Conservation (phyloP, 2,329 filamentous ascomycete species). For the Claviceps maximensis region DNA sequence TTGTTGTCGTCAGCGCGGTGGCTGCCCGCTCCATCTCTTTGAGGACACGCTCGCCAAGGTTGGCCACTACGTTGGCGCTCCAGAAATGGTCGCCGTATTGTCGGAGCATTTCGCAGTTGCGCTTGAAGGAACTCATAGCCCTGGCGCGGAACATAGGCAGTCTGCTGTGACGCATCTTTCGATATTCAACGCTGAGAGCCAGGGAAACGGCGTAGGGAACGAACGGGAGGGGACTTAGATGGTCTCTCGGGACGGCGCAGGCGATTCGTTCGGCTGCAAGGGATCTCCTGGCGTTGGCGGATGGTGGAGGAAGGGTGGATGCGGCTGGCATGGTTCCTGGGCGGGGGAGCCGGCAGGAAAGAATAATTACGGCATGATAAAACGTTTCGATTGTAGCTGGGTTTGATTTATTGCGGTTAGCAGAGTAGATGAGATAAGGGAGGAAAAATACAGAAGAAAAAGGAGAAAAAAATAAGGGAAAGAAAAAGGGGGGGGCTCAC, state of each 20-base stretch:
- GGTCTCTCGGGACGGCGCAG: constrained; percentile 37
- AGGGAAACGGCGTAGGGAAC: constrained; percentile 49
- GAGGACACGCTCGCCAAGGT: constrained; percentile 40
- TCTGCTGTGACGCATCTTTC: constrained; percentile 49
- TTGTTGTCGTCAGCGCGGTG: constrained; percentile 29
- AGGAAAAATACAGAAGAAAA: neutral
- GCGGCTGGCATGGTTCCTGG: constrained; percentile 25
- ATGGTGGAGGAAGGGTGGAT: constrained; percentile 30
- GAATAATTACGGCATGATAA: constrained; percentile 50
- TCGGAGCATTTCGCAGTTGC: constrained; percentile 39
- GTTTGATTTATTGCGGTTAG: neutral
- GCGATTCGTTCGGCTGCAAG: constrained; percentile 45
- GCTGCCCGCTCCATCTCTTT: constrained; percentile 43
- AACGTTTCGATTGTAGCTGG: constrained; percentile 47
- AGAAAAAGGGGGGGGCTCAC: constrained; percentile 20
- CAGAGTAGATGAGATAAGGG: neutral
- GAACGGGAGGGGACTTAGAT: constrained; percentile 41
- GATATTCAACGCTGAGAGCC: constrained; percentile 47
- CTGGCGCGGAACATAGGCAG: constrained; percentile 44
- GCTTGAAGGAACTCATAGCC: constrained; percentile 40
- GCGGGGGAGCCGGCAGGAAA: constrained; percentile 43
- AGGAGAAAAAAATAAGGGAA: neutral
- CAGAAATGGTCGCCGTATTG: constrained; percentile 44
- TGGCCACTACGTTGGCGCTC: constrained; percentile 40
- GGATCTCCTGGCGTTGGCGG: constrained; percentile 42